Conservation (phyloP, 345 rosid species). For the Pseudoturritis turrita region DNA sequence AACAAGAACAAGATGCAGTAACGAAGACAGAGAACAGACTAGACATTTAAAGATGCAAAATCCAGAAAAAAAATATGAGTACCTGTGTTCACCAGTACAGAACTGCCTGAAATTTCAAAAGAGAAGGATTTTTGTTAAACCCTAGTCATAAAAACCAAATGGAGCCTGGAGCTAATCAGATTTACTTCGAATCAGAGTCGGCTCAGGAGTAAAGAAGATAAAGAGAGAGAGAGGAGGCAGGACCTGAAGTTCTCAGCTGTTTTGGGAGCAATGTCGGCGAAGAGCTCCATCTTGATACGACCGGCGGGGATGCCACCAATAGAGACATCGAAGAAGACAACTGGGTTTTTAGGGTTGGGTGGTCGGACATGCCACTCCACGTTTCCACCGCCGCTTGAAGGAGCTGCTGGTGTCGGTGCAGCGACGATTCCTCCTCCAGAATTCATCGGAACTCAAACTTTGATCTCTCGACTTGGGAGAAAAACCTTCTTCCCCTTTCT, state of each 20-base stretch:
- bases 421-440: conserved; percentile 32
- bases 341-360: conserved; percentile 88
- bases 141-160: no score
- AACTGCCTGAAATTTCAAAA: conserved; percentile 61
- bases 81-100: conserved; percentile 96
- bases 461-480: neutral
- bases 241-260: conserved; percentile 96
- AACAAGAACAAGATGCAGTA: neutral
- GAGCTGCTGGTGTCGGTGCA: conserved; percentile 8
- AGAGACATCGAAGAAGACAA: conserved; percentile 89
- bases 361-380: conserved; percentile 98
- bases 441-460: conserved; percentile 34
- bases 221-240: neutral
- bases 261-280: conserved; percentile 86
- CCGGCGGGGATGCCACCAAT: conserved; percentile 93
- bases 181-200: neutral
- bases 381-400: conserved; percentile 42
- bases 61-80: neutral
- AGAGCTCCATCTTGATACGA: conserved; percentile 97
- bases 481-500: neutral
- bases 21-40: neutral
- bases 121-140: neutral
- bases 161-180: no score
- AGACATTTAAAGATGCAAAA: neutral
- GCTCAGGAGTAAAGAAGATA: neutral